phyloP scores from a whole-genome alignment of 2,329 filamentous ascomycete genomes.

The Pseudonectria foliicola region DNA sequence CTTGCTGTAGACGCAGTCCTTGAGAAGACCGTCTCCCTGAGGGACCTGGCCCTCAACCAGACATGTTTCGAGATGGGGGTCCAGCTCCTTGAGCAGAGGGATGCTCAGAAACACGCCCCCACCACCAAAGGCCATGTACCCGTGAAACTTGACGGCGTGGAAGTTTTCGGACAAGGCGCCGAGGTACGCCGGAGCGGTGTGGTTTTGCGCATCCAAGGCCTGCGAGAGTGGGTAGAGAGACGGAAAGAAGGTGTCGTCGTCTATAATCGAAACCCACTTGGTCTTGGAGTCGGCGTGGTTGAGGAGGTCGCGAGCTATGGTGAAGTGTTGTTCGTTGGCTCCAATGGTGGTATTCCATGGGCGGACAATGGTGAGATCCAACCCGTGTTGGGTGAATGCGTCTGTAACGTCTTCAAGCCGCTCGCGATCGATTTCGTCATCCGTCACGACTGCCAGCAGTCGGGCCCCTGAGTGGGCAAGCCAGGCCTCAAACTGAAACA shows the following conservation, averaged over 20 bases:
- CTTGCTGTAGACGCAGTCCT: slow-evolving; percentile 49
- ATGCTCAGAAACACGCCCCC: slow-evolving; percentile 52
- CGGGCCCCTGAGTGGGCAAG: slow-evolving; percentile 42
- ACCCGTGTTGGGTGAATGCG: slow-evolving; percentile 22
- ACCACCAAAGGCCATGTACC: slow-evolving; percentile 54
- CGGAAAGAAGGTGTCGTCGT: slow-evolving; percentile 59
- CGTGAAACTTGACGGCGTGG: slow-evolving; percentile 42
- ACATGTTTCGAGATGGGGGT: slow-evolving; percentile 41
- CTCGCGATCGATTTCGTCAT: slow-evolving; percentile 27
- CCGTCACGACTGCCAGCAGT: slow-evolving; percentile 45
- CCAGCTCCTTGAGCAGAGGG: slow-evolving; percentile 42
- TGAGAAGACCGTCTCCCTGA: slow-evolving; percentile 48
- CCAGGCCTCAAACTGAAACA: slow-evolving; percentile 50
- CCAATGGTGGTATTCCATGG: slow-evolving; percentile 28
- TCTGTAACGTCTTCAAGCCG: slow-evolving; percentile 23
- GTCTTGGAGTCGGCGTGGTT: slow-evolving; percentile 36
- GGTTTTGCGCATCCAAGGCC: slow-evolving; percentile 41
- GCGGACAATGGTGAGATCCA: slow-evolving; percentile 28
- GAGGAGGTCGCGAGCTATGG: slow-evolving; percentile 44
- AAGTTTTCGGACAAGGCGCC: slow-evolving; percentile 53
- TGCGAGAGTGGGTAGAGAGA: slow-evolving; percentile 43
- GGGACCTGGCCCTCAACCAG: slow-evolving; percentile 25
- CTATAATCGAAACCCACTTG: slow-evolving; percentile 50
- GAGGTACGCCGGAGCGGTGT: slow-evolving; percentile 43
- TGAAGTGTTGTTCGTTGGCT: slow-evolving; percentile 51